Evolutionary conservation across 495 filamentous ascomycete species (phyloP), one percentile per base, ranked within the genome.

Genomic region (Aspergillus hancockii): DNA sequence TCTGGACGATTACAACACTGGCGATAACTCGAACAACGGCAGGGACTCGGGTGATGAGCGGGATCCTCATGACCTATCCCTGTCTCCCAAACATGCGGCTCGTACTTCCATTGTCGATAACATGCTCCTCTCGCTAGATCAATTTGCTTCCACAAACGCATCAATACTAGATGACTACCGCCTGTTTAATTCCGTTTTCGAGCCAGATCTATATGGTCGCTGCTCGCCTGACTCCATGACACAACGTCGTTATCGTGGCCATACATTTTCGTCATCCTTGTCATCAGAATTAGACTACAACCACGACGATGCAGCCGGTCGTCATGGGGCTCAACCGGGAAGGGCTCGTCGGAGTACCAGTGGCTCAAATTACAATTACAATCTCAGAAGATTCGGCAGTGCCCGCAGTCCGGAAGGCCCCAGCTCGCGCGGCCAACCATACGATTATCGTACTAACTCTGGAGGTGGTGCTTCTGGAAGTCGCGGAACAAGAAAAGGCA

Each of bases 71-170:
- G 92, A 96, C 71, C 78, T 97, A 51, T 92, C 91, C 32, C 77
- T 96, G 52, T 85, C 88, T 8, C 79, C 88, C 50, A 80, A 87
- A 56, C 87, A 92, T 68, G 85, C 88, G 60, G 87, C 87, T 28
- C 85, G 92, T 51, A 90, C 92, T 63, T 96, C 92, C 22, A 85
- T 97, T 49, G 89, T 97, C 45, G 90, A 93, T 71, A 93, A 96
- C 66, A 91, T 97, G 85, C 83, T 97, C 13, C 81, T 92, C 31
- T 96, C 93, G 18, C 83, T 97, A 58, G 91, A 95, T 72, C 88
- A 90, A 75, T 83, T 91, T 67, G 83, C 81, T 12, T 76, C 83
- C 57, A 80, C 83, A 6, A 81, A 65, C 10, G 66, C 73, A 5
- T 75, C 74, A 0, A 55, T 74, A 7, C 49, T 78, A 40, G 75